Evolutionary conservation across 371 early-diverging fungal species (phyloP), one percentile per base, ranked within the genome.

Genomic region (Capniomyces stellatus): DNA sequence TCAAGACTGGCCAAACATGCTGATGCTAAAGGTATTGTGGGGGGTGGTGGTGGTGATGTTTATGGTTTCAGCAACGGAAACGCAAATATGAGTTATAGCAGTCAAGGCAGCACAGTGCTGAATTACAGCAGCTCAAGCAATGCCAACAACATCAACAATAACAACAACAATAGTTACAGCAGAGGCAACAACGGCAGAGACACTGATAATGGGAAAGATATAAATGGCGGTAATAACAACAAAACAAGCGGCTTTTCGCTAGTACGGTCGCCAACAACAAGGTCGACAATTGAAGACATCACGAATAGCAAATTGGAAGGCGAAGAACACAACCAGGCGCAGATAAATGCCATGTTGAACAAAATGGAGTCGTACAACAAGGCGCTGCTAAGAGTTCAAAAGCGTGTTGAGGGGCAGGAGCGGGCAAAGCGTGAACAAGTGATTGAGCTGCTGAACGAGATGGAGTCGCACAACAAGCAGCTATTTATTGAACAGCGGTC

Each of bases 321-420:
- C 12, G 46, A 44, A 44, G 27, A 44, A 19, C 46, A 23, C 19
- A 28, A 49, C 8, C 15, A 25, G 13, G 3, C 3, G 19, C 29
- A 49, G 28, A 24, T 49, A 24, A 29, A 49, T 29, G 19, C 15
- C 2, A 49, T 49, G 49, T 29, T 49, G n/a, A 49, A 49, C 8
- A 49, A 49, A 8, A 49, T 49, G 49, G 49, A 49, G 28, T n/a
- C 28, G 25, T 49, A 49, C 49, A 49, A 49, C 28, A 24, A 22
- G n/a, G 49, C 49, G 6, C 28, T 49, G n/a, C 24, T 24, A 29
- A n/a, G 49, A 27, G 28, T 49, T n/a, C 49, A 49, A 27, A 49
- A 49, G 25, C 19, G 49, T n/a, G 49, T 29, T 27, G 49, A 49
- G 28, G 28, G 28, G n/a, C n/a, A 49, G 28, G 49, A 19, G 4